A percentile compares a stretch with the other conserved stretches of the same genome.
These are phyloP conservation scores for Phlegmacium glaucopus DNA, from an alignment of 768 basidiomycete species.

Conservation along the genomic window DNA sequence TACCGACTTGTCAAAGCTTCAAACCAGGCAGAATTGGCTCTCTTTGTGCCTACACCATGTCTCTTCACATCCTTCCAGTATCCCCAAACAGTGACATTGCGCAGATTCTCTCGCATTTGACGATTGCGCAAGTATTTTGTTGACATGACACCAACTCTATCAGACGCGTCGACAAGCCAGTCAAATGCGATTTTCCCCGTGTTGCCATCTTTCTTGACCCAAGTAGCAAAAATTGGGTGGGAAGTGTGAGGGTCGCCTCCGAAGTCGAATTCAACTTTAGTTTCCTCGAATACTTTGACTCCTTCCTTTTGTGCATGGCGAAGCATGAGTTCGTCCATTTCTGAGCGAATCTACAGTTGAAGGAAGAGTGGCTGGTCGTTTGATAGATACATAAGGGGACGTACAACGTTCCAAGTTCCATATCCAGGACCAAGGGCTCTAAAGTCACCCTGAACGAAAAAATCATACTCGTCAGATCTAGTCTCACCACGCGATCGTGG, in stretches of 20 bases:
- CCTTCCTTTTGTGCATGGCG: constrained; percentile 49
- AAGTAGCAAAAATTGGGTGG: constrained; percentile 36
- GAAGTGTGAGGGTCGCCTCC: constrained; percentile 23
- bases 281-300: constrained; percentile 45
- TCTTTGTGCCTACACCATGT: constrained; percentile 38
- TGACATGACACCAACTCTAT: constrained; percentile 56
- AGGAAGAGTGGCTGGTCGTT: too few relatives aligned
- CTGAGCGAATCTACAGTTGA: constrained; percentile 49
- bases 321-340: constrained; percentile 57
- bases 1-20: constrained; percentile 52
- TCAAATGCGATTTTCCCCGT: constrained; percentile 49
- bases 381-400: too few relatives aligned
- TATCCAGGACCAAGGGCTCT: too few relatives aligned
- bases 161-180: constrained; percentile 61
- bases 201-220: constrained; percentile 30
- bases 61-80: constrained; percentile 54
- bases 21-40: constrained; percentile 47
- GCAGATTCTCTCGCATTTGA: constrained; percentile 46
- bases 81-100: constrained; percentile 65
- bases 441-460: too few relatives aligned
- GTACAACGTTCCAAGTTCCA: too few relatives aligned
- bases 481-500: too few relatives aligned
- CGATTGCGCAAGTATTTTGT: constrained; percentile 57
- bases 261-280: constrained; percentile 46
- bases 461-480: too few relatives aligned